Conservation (phyloP, 2,329 filamentous ascomycete species). For the Sporothrix pseudoabietina region DNA sequence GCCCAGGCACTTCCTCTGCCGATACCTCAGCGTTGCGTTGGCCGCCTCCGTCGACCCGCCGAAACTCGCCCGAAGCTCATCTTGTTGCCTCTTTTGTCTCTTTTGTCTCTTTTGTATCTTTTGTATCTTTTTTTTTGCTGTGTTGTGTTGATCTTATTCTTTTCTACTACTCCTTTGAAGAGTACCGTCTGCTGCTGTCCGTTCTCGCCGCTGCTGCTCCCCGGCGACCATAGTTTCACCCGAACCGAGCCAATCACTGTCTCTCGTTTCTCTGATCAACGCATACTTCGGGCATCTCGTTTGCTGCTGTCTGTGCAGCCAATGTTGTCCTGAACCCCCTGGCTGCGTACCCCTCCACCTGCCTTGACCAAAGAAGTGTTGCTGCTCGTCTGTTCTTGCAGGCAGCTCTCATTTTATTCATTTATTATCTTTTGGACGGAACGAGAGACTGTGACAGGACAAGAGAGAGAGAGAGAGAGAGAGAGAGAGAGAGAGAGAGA, state of each 20-base stretch:
- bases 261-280: constrained; percentile 19
- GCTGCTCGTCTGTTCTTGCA: constrained; percentile 14
- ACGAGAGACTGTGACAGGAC: not conserved
- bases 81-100: not conserved
- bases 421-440: not conserved
- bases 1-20: not conserved
- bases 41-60: not conserved
- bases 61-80: not conserved
- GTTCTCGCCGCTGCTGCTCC: constrained; percentile 14
- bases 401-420: not conserved
- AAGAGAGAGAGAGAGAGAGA: not conserved
- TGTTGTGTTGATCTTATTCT: not conserved
- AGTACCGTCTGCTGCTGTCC: constrained; percentile 20
- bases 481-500: not conserved
- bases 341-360: not conserved
- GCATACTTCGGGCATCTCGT: constrained; percentile 21
- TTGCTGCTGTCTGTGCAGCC: constrained; percentile 12
- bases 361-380: not conserved
- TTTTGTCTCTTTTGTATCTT: not conserved
- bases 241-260: constrained; percentile 29
- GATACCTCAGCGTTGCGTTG: constrained; percentile 1
- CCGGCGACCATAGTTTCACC: constrained; percentile 25
- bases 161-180: not conserved
- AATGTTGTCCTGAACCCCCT: not conserved
- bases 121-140: not conserved